phyloP scores from a whole-genome alignment of 2,329 filamentous ascomycete species.

The Fusarium xyrophilum region DNA sequence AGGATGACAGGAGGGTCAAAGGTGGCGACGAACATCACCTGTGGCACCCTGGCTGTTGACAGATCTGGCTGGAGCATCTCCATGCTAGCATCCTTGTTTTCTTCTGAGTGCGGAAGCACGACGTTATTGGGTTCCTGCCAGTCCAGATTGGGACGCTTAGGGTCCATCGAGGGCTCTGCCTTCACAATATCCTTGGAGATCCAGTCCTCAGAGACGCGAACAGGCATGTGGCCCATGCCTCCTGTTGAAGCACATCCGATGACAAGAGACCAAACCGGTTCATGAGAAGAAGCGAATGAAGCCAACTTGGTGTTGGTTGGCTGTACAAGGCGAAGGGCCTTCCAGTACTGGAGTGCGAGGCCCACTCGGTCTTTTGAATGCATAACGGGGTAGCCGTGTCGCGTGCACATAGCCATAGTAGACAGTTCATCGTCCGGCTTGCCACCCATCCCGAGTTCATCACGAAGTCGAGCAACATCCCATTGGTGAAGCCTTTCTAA shows the following conservation, averaged over 20 bases:
- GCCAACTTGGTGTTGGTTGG: conserved; percentile 48
- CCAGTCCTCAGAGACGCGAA: conserved; percentile 77
- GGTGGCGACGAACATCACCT: conserved; percentile 76
- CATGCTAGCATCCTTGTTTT: conserved; percentile 59
- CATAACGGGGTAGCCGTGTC: conserved; percentile 74
- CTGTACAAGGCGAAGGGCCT: conserved; percentile 61
- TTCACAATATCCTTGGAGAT: conserved; percentile 73
- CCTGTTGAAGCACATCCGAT: conserved; percentile 67
- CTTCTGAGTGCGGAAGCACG: conserved; percentile 57
- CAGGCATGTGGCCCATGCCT: conserved; percentile 59
- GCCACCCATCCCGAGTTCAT: conserved; percentile 53
- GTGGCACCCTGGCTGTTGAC: conserved; percentile 63
- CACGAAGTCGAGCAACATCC: conserved; percentile 67
- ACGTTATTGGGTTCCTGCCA: conserved; percentile 77
- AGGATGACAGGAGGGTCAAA: conserved; percentile 78
- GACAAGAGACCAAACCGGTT: conserved; percentile 69
- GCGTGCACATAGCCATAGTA: conserved; percentile 70
- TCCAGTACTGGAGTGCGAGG: conserved; percentile 80
- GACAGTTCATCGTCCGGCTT: conserved; percentile 59
- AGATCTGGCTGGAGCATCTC: conserved; percentile 58
- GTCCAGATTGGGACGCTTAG: conserved; percentile 61
- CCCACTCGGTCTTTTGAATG: conserved; percentile 72
- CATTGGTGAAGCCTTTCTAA: conserved; percentile 73
- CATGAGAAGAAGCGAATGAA: conserved; percentile 48
- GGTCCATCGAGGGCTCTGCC: conserved; percentile 51